Conservation (phyloP, 345 rosid species). For the Populus simonii region DNA sequence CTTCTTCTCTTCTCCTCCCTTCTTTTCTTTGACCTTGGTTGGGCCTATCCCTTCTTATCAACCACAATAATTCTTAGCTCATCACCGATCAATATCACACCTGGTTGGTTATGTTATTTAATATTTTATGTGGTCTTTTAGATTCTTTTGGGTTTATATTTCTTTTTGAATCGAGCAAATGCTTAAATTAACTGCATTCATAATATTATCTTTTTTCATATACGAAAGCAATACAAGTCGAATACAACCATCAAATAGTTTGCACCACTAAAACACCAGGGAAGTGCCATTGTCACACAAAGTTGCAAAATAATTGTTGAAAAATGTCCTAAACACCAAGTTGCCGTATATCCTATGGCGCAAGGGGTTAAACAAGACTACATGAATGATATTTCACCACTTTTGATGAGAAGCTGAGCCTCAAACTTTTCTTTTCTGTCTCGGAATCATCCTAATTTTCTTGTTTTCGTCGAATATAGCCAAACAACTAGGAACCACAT, state of each 20-base stretch:
- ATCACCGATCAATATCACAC: too few species aligned
- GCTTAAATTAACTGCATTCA: too few species aligned
- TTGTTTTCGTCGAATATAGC: conserved; percentile 4
- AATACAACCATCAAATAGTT: background rate
- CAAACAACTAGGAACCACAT: background rate
- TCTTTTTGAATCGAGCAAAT: too few species aligned
- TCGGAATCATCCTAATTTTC: background rate
- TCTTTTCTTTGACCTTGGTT: too few species aligned
- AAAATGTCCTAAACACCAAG: background rate
- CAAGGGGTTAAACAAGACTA: background rate
- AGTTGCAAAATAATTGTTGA: background rate
- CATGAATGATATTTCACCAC: background rate
- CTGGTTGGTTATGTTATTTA: too few species aligned
- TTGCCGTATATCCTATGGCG: background rate
- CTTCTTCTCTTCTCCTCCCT: too few species aligned
- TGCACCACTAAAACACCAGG: background rate
- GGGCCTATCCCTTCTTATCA: too few species aligned
- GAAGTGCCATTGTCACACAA: background rate
- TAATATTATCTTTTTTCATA: too few species aligned
- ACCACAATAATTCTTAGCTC: too few species aligned
- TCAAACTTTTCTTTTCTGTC: background rate
- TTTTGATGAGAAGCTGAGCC: background rate
- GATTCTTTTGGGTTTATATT: too few species aligned
- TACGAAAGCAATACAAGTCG: background rate
- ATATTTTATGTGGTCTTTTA: too few species aligned